phyloP scores from a whole-genome alignment of 495 filamentous ascomycete species.

The Penicillium malachiteum region DNA sequence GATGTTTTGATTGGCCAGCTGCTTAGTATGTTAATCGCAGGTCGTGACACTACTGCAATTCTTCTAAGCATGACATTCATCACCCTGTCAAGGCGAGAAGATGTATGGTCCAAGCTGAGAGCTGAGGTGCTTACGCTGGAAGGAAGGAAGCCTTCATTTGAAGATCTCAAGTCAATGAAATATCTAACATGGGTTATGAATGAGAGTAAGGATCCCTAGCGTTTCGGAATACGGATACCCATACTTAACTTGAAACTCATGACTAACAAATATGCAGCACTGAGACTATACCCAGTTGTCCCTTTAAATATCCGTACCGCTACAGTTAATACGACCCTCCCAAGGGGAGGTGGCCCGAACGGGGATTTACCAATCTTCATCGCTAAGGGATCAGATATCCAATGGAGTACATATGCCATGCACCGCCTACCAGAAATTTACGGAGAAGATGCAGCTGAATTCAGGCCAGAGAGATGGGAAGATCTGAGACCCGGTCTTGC shows the following conservation, averaged over 20 bases:
- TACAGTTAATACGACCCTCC: slow-evolving; percentile 40
- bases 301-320: slow-evolving; percentile 43
- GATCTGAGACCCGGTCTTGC: slow-evolving; percentile 31
- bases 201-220: slow-evolving; percentile 12
- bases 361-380: slow-evolving; percentile 61
- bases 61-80: slow-evolving; percentile 54
- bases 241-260: not conserved
- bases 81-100: slow-evolving; percentile 48
- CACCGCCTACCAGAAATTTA: slow-evolving; percentile 49
- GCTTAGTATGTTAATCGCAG: slow-evolving; percentile 54
- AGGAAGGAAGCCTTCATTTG: slow-evolving; percentile 6
- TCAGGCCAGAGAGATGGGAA: slow-evolving; percentile 53
- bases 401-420: slow-evolving; percentile 42
- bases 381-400: slow-evolving; percentile 55
- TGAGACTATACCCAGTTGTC: slow-evolving; percentile 32
- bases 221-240: not conserved
- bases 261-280: not conserved
- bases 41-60: slow-evolving; percentile 60
- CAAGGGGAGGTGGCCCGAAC: slow-evolving; percentile 48
- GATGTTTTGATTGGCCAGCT: slow-evolving; percentile 11
- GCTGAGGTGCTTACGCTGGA: slow-evolving; percentile 28
- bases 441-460: slow-evolving; percentile 48
- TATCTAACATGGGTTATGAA: slow-evolving; percentile 11
- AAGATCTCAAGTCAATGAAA: slow-evolving; percentile 35
- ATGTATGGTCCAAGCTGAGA: slow-evolving; percentile 42